Base-by-base conservation (phyloP, 306 rosid genomes). In the Hippophae tibetana region DNA sequence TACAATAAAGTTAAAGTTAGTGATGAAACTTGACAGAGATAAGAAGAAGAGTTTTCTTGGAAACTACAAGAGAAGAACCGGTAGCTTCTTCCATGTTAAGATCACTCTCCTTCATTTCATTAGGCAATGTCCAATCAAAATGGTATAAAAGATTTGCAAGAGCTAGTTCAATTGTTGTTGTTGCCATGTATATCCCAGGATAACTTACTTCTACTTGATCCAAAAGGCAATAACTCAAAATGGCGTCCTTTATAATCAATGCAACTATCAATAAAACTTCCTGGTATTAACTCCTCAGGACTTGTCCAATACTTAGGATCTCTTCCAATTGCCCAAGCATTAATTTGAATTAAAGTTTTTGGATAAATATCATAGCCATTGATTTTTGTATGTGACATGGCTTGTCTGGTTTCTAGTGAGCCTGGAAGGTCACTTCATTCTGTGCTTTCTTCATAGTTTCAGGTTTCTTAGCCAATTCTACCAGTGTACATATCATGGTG, bases 141-240 rank as follows among this genome's bases (percentile, higher is more conserved):
- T 12, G 52, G 56, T 48, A 60, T 42, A 82, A 43, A 8, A 82
- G 70, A 66, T 79, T 79, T 6, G 89, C 85, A 5, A 82, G 72
- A 14, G 63, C 64, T 2, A 69, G 47, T 27, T 73, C 82, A 38
- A 69, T 45, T 5, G 26, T 73, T 18, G 62, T 58, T 7, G 62
- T 45, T 5, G 54, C 76, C 69, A 69, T 61, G 47, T 47, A 47
- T 0, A 69, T 14, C 3, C 70, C 82, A 1, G 82, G 84, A 38
- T 76, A 82, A 8, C 52, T 61, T 14, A 18, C 87, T 67, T 10
- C 82, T 40, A 0, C 70, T 62, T 0, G 57, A 47, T 1, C 70
- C 70, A 14, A 65, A 65, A 0, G 49, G 70, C 70, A 65, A 41
- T 7, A 56, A 42, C 62, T 56, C 56, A 40, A 47, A 65, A 23